A percentile compares a stretch with the other conserved stretches of the same genome.
phyloP scores from a whole-genome alignment of 306 rosid species.

The Pyrus betulifolia region DNA sequence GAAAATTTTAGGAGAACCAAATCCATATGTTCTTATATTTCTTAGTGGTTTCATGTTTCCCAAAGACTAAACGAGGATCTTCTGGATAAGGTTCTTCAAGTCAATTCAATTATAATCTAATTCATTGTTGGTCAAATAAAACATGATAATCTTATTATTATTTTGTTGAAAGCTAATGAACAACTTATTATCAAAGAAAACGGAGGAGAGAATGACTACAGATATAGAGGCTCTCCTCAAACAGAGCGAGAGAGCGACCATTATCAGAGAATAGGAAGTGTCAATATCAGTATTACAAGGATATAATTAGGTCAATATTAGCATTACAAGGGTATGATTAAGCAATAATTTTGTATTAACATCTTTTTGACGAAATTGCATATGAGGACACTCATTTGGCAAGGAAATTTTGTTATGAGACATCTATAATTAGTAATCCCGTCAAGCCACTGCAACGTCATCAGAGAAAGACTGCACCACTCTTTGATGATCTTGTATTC shows the following conservation, averaged over 20 bases:
- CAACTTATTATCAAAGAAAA: too few relatives aligned
- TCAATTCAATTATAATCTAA: too few relatives aligned
- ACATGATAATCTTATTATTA: neutral
- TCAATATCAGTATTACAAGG: neutral
- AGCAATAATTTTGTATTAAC: neutral
- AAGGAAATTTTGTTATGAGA: neutral
- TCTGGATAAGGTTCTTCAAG: constrained; percentile 19
- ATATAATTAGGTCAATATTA: neutral
- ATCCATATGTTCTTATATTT: neutral
- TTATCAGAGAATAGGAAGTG: neutral
- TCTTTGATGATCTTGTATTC: too few relatives aligned
- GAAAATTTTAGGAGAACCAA: constrained; percentile 28
- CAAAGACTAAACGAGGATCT: constrained; percentile 17
- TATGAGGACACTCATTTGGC: too few relatives aligned
- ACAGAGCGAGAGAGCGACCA: too few relatives aligned
- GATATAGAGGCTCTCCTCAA: too few relatives aligned
- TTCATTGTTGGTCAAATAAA: neutral
- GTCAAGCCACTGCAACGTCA: too few relatives aligned
- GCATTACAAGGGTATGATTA: neutral
- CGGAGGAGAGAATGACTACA: too few relatives aligned
- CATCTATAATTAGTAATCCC: too few relatives aligned
- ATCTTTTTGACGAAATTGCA: too few relatives aligned
- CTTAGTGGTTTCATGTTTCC: constrained; percentile 6
- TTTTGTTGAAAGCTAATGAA: too few relatives aligned
- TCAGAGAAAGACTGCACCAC: too few relatives aligned